Conservation (phyloP, 2,329 filamentous ascomycete species). For the Aphanocladium album region DNA sequence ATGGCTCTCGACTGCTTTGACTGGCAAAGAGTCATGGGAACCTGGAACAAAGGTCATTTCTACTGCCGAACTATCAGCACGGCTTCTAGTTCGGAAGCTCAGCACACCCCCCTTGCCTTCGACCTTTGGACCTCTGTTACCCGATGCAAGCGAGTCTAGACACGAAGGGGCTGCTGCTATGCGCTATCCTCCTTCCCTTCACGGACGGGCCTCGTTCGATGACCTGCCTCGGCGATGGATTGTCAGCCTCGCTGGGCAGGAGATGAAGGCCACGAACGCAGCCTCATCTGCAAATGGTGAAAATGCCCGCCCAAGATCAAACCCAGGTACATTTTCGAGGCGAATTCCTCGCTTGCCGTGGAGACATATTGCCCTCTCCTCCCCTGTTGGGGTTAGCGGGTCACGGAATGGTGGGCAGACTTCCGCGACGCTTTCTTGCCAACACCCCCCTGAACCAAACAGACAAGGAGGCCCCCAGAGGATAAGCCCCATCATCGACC, state of each 20-base stretch:
- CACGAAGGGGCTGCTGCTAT: neutral
- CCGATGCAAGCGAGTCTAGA: constrained; percentile 1
- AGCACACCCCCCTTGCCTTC: neutral
- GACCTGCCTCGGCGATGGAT: neutral
- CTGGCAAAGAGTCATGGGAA: neutral
- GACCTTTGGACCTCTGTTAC: neutral
- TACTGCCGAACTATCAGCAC: neutral
- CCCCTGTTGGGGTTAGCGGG: neutral
- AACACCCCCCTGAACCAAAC: neutral
- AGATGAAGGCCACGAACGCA: neutral
- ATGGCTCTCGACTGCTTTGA: neutral
- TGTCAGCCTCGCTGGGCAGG: neutral
- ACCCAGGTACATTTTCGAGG: neutral
- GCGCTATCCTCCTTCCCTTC: neutral
- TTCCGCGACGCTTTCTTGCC: neutral
- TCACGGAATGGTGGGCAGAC: neutral
- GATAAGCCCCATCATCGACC: neutral
- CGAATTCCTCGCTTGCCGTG: neutral
- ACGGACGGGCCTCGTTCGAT: neutral
- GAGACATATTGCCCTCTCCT: too few relatives aligned
- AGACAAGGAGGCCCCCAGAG: neutral
- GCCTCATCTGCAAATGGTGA: neutral
- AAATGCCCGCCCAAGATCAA: neutral
- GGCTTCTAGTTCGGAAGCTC: neutral
- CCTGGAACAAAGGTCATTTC: neutral